phyloP scores from a whole-genome alignment of 202 grass and related monocot species.

The Panicum hallii region DNA sequence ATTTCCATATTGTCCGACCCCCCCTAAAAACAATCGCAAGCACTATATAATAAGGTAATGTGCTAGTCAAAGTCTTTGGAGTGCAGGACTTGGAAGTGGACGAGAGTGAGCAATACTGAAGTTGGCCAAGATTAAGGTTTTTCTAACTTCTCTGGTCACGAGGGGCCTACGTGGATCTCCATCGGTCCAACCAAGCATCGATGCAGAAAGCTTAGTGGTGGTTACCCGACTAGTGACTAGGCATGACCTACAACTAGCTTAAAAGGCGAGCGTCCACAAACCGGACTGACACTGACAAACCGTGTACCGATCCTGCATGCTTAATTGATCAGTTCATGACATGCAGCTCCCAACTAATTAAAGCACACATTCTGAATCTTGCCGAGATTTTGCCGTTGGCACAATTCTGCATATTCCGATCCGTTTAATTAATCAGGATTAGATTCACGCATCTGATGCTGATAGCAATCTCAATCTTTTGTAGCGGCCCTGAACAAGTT shows the following conservation, averaged over 20 bases:
- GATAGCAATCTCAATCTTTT: neutral
- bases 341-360: constrained; percentile 20
- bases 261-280: constrained; percentile 26
- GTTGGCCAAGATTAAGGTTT: constrained; percentile 18
- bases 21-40: neutral
- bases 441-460: neutral
- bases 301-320: constrained; percentile 13
- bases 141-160: constrained; percentile 26
- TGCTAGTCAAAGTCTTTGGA: constrained; percentile 45
- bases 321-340: constrained; percentile 1
- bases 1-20: no score
- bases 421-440: constrained; percentile 1
- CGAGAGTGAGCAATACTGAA: constrained; percentile 36
- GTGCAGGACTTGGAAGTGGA: constrained; percentile 45
- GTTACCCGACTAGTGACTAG: constrained; percentile 38
- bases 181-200: constrained; percentile 45
- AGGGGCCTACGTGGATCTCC: constrained; percentile 50
- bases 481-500: neutral
- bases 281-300: neutral
- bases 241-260: constrained; percentile 15
- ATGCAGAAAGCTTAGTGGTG: constrained; percentile 39
- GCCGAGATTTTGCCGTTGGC: neutral
- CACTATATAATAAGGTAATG: neutral
- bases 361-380: constrained; percentile 29
- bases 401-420: neutral